Conservation (phyloP, 257 asterid species). For the Ilex aquifolium region DNA sequence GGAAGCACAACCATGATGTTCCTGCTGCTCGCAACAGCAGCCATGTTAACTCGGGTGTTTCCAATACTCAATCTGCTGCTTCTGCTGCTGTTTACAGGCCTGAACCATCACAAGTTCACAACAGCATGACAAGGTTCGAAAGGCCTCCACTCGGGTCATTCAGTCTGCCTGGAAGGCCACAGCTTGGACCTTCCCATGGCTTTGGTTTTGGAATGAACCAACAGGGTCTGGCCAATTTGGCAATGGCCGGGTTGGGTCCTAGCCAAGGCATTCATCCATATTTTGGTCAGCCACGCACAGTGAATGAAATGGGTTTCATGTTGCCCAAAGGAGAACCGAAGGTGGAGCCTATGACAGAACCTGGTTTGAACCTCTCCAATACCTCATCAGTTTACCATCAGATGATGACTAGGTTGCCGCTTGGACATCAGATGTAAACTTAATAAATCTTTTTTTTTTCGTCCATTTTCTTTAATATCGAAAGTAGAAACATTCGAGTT, state of each 20-base stretch:
- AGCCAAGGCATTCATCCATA: constrained; percentile 38
- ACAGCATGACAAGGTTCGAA: constrained; percentile 34
- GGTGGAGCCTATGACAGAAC: constrained; percentile 42
- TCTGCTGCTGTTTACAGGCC: constrained; percentile 33
- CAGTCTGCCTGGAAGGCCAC: constrained; percentile 38
- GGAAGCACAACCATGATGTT: constrained; percentile 82
- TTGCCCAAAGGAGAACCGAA: constrained; percentile 54
- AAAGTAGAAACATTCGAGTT: constrained; percentile 9
- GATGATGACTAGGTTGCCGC: constrained; percentile 56
- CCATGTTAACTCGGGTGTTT: constrained; percentile 33
- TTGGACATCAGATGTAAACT: constrained; percentile 58
- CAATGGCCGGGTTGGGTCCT: constrained; percentile 38
- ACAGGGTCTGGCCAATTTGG: constrained; percentile 29
- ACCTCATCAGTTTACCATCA: constrained; percentile 50
- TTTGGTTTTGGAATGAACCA: constrained; percentile 53
- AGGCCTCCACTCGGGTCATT: constrained; percentile 37
- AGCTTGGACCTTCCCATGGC: constrained; percentile 39
- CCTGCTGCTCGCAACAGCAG: constrained; percentile 81
- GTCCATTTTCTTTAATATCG: constrained; percentile 8
- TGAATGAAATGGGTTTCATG: constrained; percentile 36
- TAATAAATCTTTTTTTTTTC: constrained; percentile 2
- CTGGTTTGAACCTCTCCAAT: constrained; percentile 34
- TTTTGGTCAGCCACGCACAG: constrained; percentile 32
- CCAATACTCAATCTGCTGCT: constrained; percentile 23
- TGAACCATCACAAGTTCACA: constrained; percentile 48